These are phyloP conservation scores for Huntiella abstrusa DNA, from an alignment of 2,329 filamentous ascomycete genomes.

Conservation along the genomic window DNA sequence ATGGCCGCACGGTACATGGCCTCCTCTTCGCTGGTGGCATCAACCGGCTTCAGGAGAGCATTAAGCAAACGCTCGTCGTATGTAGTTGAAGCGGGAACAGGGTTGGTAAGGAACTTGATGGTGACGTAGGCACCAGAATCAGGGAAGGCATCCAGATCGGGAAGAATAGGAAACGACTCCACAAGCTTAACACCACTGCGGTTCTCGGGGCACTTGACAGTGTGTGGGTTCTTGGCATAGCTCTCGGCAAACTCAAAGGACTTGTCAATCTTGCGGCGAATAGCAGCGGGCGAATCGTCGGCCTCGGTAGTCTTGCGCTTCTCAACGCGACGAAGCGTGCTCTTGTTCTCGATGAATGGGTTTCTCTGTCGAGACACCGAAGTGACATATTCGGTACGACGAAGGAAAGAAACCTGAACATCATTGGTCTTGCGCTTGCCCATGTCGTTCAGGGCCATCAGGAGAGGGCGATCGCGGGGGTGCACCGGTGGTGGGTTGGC, in stretches of 20 bases:
- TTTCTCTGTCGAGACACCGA: slow-evolving; percentile 26
- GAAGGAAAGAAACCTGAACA: slow-evolving; percentile 75
- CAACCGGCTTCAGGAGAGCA: slow-evolving; percentile 41
- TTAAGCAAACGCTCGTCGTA: slow-evolving; percentile 45
- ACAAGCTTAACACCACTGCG: slow-evolving; percentile 34
- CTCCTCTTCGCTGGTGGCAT: slow-evolving; percentile 35
- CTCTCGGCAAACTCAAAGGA: slow-evolving; percentile 36
- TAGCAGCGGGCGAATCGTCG: slow-evolving; percentile 45
- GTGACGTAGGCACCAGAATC: slow-evolving; percentile 51
- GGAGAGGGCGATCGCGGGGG: slow-evolving; percentile 64
- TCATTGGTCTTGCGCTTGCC: slow-evolving; percentile 66
- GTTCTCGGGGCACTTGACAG: slow-evolving; percentile 40
- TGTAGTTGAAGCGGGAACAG: slow-evolving; percentile 30
- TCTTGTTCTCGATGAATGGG: slow-evolving; percentile 15
- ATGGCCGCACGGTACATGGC: slow-evolving; percentile 29
- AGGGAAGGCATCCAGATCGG: slow-evolving; percentile 49
- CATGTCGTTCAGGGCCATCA: slow-evolving; percentile 66
- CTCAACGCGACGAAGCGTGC: slow-evolving; percentile 14
- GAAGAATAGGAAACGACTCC: slow-evolving; percentile 41
- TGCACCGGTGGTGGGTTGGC: slow-evolving; percentile 53
- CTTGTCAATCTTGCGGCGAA: slow-evolving; percentile 48
- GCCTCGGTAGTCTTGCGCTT: slow-evolving; percentile 31
- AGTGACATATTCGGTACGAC: slow-evolving; percentile 89
- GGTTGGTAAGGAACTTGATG: slow-evolving; percentile 49
- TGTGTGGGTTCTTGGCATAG: slow-evolving; percentile 33